These are phyloP conservation scores for Fermentozyma sake DNA, from an alignment of 1,139 yeast genomes.

Conservation along the genomic window DNA sequence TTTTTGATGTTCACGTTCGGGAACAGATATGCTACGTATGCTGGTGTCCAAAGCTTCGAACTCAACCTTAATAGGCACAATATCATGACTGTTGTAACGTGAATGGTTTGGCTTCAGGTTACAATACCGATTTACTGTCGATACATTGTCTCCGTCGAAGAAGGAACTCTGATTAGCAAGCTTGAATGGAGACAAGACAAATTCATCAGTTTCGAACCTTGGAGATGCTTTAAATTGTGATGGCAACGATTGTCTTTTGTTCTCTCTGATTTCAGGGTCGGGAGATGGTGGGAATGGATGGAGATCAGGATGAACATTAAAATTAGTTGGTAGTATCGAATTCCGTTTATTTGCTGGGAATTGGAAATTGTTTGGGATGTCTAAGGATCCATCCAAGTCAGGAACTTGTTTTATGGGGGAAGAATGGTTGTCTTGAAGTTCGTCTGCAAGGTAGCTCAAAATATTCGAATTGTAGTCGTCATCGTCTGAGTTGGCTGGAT, in stretches of 20 bases:
- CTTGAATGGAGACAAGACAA: conserved; percentile 43
- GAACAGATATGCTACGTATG: conserved; percentile 28
- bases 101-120: conserved; percentile 32
- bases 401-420: conserved; percentile 22
- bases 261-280: conserved; percentile 23
- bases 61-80: conserved; percentile 43
- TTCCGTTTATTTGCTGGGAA: conserved; percentile 18
- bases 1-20: conserved; percentile 16
- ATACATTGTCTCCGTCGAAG: conserved; percentile 15
- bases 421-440: conserved; percentile 17
- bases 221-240: conserved; percentile 21
- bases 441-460: conserved; percentile 18
- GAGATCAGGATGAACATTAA: no score
- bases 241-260: conserved; percentile 36
- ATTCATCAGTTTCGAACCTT: conserved; percentile 25
- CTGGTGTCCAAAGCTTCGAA: conserved; percentile 26
- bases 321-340: background rate
- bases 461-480: conserved; percentile 16
- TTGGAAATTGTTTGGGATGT: conserved; percentile 20
- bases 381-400: conserved; percentile 16
- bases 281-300: conserved; percentile 32
- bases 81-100: conserved; percentile 42
- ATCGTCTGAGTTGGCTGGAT: conserved; percentile 8
- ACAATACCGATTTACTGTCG: conserved; percentile 23
- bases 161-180: conserved; percentile 19